A percentile compares a stretch with the other conserved stretches of the same genome.
phyloP scores from a whole-genome alignment of 2,329 filamentous ascomycete genomes.

The Hymenoscyphus albidus region DNA sequence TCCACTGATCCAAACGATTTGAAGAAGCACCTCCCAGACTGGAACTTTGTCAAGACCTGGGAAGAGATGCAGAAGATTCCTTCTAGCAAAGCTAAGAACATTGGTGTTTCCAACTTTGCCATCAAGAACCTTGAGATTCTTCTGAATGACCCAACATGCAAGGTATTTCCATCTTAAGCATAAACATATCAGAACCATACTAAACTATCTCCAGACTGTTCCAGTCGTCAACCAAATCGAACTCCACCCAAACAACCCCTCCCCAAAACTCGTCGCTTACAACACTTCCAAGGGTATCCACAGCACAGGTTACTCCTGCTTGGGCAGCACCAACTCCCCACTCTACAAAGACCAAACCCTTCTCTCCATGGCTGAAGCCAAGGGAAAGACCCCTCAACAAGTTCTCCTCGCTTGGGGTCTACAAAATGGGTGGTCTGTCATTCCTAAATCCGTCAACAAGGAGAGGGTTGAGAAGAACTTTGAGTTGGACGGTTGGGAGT shows the following conservation, averaged over 20 bases:
- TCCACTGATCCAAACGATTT: conserved; percentile 53
- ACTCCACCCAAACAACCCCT: conserved; percentile 76
- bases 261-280: conserved; percentile 73
- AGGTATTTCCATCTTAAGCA: conserved; percentile 39
- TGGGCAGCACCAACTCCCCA: conserved; percentile 67
- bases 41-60: conserved; percentile 81
- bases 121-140: conserved; percentile 77
- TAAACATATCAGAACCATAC: neutral
- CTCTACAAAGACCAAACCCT: conserved; percentile 65
- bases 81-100: conserved; percentile 69
- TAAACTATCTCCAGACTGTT: conserved; percentile 40
- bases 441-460: conserved; percentile 78
- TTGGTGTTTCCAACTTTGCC: conserved; percentile 83
- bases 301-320: conserved; percentile 69
- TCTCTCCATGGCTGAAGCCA: conserved; percentile 57
- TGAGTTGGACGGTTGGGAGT: conserved; percentile 67
- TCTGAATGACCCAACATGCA: conserved; percentile 60
- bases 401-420: conserved; percentile 77
- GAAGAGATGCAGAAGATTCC: conserved; percentile 67
- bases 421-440: conserved; percentile 75
- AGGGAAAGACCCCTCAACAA: conserved; percentile 70
- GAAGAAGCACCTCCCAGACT: conserved; percentile 69
- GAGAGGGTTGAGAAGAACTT: conserved; percentile 73
- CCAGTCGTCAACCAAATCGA: conserved; percentile 79
- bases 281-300: conserved; percentile 71